These are phyloP conservation scores for Aphanoascus verrucosus DNA, from an alignment of 2,329 filamentous ascomycete species.

Conservation along the genomic window DNA sequence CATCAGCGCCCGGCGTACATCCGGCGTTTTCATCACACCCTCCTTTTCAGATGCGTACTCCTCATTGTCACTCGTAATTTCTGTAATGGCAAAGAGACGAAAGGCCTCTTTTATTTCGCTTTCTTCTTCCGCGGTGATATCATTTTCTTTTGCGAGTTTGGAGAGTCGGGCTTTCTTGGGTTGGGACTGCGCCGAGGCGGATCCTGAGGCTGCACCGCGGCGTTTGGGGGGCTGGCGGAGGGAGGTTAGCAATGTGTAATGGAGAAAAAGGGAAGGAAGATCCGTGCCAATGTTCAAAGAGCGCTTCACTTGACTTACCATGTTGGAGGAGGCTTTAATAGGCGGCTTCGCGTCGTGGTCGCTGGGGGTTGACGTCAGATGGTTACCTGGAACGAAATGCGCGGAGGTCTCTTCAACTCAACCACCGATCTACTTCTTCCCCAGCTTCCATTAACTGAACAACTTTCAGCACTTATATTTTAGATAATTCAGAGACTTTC, in stretches of 20 bases:
- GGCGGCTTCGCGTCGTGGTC: not conserved
- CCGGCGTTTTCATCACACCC: constrained; percentile 55
- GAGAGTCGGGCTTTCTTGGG: constrained; percentile 50
- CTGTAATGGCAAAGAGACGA: constrained; percentile 54
- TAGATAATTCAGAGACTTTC: too few species aligned
- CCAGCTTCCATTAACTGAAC: too few species aligned
- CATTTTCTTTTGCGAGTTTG: constrained; percentile 85
- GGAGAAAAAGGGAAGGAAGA: not conserved
- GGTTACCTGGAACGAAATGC: not conserved
- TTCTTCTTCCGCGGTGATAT: constrained; percentile 73
- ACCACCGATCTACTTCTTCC: too few species aligned
- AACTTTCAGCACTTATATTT: too few species aligned
- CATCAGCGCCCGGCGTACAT: constrained; percentile 63
- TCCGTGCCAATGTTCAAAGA: not conserved
- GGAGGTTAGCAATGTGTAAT: not conserved
- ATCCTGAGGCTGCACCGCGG: constrained; percentile 23
- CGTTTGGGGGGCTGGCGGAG: constrained; percentile 29
- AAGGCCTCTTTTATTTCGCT: constrained; percentile 86
- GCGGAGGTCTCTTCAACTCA: too few species aligned
- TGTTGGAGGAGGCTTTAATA: not conserved
- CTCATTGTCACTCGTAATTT: constrained; percentile 29
- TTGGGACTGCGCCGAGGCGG: constrained; percentile 23
- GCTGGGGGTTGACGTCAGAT: not conserved
- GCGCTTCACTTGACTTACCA: not conserved
- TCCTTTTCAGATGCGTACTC: constrained; percentile 61